Percentiles rank a stretch among this genome's conserved stretches.
Evolutionary conservation across 768 basidiomycete species (phyloP).

Genomic region (Trametes cinnabarina): DNA sequence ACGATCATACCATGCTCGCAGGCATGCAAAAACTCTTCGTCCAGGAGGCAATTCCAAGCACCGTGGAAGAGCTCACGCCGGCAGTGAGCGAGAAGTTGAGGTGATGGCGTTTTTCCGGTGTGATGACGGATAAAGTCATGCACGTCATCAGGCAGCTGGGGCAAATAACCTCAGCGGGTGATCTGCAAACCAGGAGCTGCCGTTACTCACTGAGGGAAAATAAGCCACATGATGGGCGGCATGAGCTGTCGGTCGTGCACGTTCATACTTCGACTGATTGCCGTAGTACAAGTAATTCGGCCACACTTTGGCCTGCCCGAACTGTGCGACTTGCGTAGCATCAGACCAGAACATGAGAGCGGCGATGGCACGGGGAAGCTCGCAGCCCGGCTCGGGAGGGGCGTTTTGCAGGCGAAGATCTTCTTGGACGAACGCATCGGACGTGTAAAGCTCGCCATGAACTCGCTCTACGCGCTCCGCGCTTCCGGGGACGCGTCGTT

Average conservation of each 20-base stretch:
- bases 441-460: constrained; percentile 18
- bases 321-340: constrained; percentile 30
- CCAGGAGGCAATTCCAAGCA: constrained; percentile 23
- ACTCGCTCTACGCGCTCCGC: constrained; percentile 2
- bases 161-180: neutral
- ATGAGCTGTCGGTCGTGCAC: constrained; percentile 26
- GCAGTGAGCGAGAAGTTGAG: constrained; percentile 30
- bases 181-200: too few relatives aligned
- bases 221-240: constrained; percentile 44
- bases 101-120: constrained; percentile 9
- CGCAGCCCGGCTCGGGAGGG: constrained; percentile 19
- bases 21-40: constrained; percentile 23
- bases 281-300: constrained; percentile 40
- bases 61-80: constrained; percentile 31
- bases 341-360: constrained; percentile 21
- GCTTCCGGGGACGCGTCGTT: neutral
- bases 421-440: constrained; percentile 14
- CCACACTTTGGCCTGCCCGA: constrained; percentile 35
- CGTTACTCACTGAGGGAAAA: constrained; percentile 37
- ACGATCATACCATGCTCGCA: constrained; percentile 28
- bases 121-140: constrained; percentile 27
- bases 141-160: constrained; percentile 34
- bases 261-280: constrained; percentile 43
- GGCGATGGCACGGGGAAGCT: constrained; percentile 20
- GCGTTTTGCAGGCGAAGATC: constrained; percentile 12